phyloP scores from a whole-genome alignment of 768 basidiomycete genomes.

The Clitopilus passeckerianus region DNA sequence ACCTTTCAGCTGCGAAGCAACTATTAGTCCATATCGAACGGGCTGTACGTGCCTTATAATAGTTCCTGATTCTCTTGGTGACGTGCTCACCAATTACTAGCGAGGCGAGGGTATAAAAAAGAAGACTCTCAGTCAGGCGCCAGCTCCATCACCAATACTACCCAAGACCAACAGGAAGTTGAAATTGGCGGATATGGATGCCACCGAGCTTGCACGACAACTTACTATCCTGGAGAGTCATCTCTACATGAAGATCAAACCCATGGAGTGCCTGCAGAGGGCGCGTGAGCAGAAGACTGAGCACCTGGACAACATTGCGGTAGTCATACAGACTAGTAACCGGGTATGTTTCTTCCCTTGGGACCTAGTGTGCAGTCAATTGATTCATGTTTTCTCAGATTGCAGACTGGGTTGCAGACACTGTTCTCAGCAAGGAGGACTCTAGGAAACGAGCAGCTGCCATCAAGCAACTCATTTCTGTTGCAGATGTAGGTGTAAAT shows the following conservation, averaged over 20 bases:
- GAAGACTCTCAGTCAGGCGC: slow-evolving; percentile 48
- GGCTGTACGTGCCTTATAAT: slow-evolving; percentile 47
- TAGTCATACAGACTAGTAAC: slow-evolving; percentile 85
- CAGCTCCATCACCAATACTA: slow-evolving; percentile 69
- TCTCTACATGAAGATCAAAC: slow-evolving; percentile 82
- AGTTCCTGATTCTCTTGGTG: not conserved
- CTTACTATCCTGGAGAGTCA: slow-evolving; percentile 87
- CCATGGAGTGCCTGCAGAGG: slow-evolving; percentile 85
- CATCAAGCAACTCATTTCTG: slow-evolving; percentile 86
- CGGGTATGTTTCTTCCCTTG: slow-evolving; percentile 41
- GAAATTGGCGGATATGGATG: slow-evolving; percentile 81
- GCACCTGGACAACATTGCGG: slow-evolving; percentile 76
- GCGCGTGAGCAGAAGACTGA: slow-evolving; percentile 75
- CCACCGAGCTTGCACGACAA: slow-evolving; percentile 88
- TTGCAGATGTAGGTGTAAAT: slow-evolving; percentile 75
- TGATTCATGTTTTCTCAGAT: slow-evolving; percentile 44
- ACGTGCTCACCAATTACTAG: slow-evolving; percentile 22
- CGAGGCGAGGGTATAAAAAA: slow-evolving; percentile 36
- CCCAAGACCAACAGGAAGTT: slow-evolving; percentile 70
- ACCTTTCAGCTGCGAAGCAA: slow-evolving; percentile 69
- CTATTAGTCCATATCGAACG: slow-evolving; percentile 72
- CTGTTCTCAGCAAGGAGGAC: slow-evolving; percentile 77
- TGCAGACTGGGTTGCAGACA: slow-evolving; percentile 88
- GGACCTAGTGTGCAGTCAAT: not conserved
- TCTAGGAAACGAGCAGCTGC: slow-evolving; percentile 74